Evolutionary conservation across 2,329 filamentous ascomycete species (phyloP).

Genomic region (Massarina eburnea): DNA sequence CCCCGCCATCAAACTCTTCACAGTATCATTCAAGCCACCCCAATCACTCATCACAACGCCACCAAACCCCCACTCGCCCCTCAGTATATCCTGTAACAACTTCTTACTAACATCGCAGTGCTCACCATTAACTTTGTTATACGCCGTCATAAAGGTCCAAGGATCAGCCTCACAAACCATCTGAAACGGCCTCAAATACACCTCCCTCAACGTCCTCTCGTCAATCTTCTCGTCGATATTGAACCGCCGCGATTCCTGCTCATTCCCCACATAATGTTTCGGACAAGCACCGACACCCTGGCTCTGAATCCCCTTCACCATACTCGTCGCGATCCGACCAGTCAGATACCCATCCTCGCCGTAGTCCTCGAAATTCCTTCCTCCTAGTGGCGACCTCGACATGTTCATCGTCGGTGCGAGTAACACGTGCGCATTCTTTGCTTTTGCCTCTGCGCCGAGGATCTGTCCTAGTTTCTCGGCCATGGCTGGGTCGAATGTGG

Average conservation of each 20-base stretch:
- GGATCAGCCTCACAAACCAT: slow-evolving; percentile 66
- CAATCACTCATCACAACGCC: slow-evolving; percentile 42
- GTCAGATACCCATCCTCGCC: slow-evolving; percentile 13
- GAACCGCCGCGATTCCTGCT: slow-evolving; percentile 64
- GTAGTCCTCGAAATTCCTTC: slow-evolving; percentile 15
- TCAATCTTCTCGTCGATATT: slow-evolving; percentile 61
- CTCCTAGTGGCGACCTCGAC: slow-evolving; percentile 10
- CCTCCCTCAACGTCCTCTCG: slow-evolving; percentile 63
- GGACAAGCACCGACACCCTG: slow-evolving; percentile 7
- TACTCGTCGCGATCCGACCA: slow-evolving; percentile 5
- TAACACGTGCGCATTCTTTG: slow-evolving; percentile 15
- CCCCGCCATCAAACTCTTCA: slow-evolving; percentile 13
- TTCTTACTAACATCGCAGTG: slow-evolving; percentile 34
- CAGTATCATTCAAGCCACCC: slow-evolving; percentile 15
- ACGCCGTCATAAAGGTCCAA: slow-evolving; percentile 54
- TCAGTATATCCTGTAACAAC: slow-evolving; percentile 49
- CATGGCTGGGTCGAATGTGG: slow-evolving; percentile 24
- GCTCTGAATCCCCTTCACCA: slow-evolving; percentile 50
- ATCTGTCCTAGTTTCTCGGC: slow-evolving; percentile 17
- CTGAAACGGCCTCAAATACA: slow-evolving; percentile 59
- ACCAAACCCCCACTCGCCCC: slow-evolving; percentile 47
- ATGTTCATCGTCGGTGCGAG: slow-evolving; percentile 34
- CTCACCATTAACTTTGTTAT: slow-evolving; percentile 17
- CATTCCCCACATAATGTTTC: slow-evolving; percentile 71
- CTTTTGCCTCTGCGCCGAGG: slow-evolving; percentile 19